Conservation (phyloP, 192 early-diverging fungal genomes). For the Coemansia sp. region DNA sequence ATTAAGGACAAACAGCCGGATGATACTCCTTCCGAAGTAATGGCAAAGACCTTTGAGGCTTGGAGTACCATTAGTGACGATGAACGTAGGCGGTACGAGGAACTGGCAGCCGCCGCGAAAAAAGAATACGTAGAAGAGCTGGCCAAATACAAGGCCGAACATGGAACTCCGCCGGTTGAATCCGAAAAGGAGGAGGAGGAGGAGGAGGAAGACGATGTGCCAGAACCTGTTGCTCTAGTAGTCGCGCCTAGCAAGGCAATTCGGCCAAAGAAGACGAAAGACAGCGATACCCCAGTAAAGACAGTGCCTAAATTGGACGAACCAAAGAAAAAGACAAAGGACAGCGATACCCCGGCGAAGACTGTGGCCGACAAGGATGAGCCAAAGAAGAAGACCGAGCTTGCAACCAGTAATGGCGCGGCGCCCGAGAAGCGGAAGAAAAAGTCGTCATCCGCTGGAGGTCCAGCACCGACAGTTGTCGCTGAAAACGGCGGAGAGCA, state of each 20-base stretch:
- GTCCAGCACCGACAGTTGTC: neutral
- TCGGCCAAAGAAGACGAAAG: neutral
- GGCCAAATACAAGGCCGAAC: conserved; percentile 9
- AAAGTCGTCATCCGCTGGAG: neutral
- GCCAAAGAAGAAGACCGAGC: neutral
- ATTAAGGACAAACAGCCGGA: neutral
- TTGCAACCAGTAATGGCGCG: neutral
- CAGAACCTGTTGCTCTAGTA: neutral
- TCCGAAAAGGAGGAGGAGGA: neutral
- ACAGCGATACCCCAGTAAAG: neutral
- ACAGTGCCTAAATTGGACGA: neutral
- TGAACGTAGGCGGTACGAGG: conserved; percentile 6
- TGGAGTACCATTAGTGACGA: conserved; percentile 1
- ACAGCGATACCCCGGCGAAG: neutral
- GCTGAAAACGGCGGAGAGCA: neutral
- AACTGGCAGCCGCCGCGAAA: neutral
- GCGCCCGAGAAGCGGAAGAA: conserved; percentile 9
- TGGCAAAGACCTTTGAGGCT: neutral
- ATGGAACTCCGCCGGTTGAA: neutral
- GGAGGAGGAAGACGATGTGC: neutral
- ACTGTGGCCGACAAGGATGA: neutral
- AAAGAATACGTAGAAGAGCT: neutral
- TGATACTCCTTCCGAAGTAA: neutral
- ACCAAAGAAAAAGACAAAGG: neutral
- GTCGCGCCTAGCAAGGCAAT: neutral